A percentile compares a stretch with the other conserved stretches of the same genome.
Conservation (phyloP, 768 basidiomycete genomes). For the Pleurotus ostreatus region DNA sequence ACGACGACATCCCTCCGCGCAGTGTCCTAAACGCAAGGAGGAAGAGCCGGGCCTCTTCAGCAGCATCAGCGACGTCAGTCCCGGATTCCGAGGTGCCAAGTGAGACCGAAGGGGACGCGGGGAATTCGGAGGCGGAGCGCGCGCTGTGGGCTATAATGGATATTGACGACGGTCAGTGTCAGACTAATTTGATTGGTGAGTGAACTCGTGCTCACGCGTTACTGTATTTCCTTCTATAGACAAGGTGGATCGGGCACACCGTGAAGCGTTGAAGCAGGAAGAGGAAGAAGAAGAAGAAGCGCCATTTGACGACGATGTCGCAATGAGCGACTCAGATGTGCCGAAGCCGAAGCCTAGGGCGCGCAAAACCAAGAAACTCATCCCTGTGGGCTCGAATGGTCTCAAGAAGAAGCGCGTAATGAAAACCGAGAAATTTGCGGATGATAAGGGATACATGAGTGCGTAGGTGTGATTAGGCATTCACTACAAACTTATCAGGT, state of each 20-base stretch:
- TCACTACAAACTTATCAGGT: too few species aligned
- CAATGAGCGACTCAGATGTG: slow-evolving; percentile 28
- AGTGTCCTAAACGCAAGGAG: slow-evolving; percentile 22
- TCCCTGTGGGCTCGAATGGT: slow-evolving; percentile 78
- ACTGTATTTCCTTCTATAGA: slow-evolving; percentile 20
- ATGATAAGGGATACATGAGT: slow-evolving; percentile 76
- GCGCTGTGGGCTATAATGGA: slow-evolving; percentile 68
- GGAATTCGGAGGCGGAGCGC: slow-evolving; percentile 35
- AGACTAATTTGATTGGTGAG: background rate
- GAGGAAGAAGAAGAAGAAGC: slow-evolving; percentile 1
- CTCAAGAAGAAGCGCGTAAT: slow-evolving; percentile 67
- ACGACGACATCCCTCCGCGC: slow-evolving; percentile 31
- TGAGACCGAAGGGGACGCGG: slow-evolving; percentile 19
- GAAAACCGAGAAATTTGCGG: slow-evolving; percentile 50
- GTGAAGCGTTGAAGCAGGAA: slow-evolving; percentile 6
- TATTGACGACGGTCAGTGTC: slow-evolving; percentile 64
- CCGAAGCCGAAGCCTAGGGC: slow-evolving; percentile 31
- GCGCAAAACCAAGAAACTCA: slow-evolving; percentile 49
- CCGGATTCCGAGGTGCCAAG: slow-evolving; percentile 18
- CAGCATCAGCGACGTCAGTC: background rate
- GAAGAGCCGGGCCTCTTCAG: slow-evolving; percentile 27
- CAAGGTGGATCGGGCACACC: slow-evolving; percentile 26
- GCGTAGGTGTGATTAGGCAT: slow-evolving; percentile 16
- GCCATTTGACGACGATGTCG: slow-evolving; percentile 26
- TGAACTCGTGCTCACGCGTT: background rate